Evolutionary conservation across 1,139 yeast genomes (phyloP), one percentile per base, ranked within the genome.

Genomic region (Candida frijolesensis): DNA sequence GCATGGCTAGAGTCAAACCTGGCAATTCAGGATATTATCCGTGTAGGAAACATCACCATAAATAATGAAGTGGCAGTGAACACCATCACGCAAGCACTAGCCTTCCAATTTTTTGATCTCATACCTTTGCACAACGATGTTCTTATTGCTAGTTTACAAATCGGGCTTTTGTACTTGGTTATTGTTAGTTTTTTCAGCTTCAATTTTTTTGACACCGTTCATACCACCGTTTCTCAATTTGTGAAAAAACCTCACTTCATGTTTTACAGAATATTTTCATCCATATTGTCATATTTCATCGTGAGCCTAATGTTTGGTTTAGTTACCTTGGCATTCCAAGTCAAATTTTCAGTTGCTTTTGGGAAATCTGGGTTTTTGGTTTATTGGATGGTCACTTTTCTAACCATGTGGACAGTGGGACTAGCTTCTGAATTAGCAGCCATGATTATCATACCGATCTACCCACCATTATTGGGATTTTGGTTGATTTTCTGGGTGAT

Each of bases 121-220:
- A 41, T 46, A 39, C 49, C 49, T 1, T 74, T 68, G 51, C 65
- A 67, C 1, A 71, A 81, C 56, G 69, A 79, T 2, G 82, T 78
- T 3, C 62, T 84, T 19, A 57, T 76, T 15, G 89, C 89, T 0
- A 88, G 90, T 2, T 65, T 83, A 4, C 89, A 85, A 64, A 84
- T 88, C 54, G 96, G 96, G 45, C 73, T 87, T 52, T 86, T 89
- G 65, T 88, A 82, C 65, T 73, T 86, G 62, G 80, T 89, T 58
- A 84, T 89, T 65, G 68, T 88, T 50, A 83, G 95, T 18, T 71
- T 74, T 51, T 69, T 74, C 66, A 83, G 82, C 54, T 77, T 84
- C 60, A 79, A 82, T 53, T 75, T 85, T 63, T 84, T 84, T 62
- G 74, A 71, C 15, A 80, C 79, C 5, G 63, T 83, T 34, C 88